A percentile compares a stretch with the other conserved stretches of the same genome.
These are phyloP conservation scores for Chalciporus chontae DNA, from an alignment of 768 basidiomycete species.

Conservation along the genomic window DNA sequence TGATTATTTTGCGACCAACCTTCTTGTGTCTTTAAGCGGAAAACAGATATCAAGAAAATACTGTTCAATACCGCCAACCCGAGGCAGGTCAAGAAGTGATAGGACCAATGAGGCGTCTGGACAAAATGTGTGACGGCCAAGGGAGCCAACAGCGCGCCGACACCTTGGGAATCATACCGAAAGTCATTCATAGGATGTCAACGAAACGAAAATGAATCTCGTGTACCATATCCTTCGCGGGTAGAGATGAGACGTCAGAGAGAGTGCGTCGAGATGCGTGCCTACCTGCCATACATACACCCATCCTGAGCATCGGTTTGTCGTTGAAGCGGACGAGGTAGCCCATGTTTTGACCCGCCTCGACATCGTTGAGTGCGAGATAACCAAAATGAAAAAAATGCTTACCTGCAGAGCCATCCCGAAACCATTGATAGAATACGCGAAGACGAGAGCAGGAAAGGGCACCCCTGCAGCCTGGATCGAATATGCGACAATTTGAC, in stretches of 20 bases:
- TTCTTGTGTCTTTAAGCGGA: constrained; percentile 66
- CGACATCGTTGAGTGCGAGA: too few species aligned
- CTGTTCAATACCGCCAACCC: constrained; percentile 61
- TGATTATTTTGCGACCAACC: constrained; percentile 35
- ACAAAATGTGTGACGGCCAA: constrained; percentile 81
- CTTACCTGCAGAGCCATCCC: constrained; percentile 41
- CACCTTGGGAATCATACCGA: constrained; percentile 49
- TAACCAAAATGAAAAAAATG: background rate
- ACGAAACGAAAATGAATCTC: too few species aligned
- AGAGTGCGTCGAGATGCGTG: too few species aligned
- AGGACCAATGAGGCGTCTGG: constrained; percentile 62
- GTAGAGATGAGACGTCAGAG: too few species aligned
- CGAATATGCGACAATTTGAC: constrained; percentile 19
- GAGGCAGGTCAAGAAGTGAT: constrained; percentile 71
- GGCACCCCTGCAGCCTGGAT: constrained; percentile 34
- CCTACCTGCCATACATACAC: constrained; percentile 43
- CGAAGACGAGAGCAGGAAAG: constrained; percentile 38
- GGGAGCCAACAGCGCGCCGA: constrained; percentile 65
- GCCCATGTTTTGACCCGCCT: constrained; percentile 44
- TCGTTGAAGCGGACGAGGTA: constrained; percentile 37
- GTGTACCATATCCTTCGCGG: too few species aligned
- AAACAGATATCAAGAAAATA: constrained; percentile 49
- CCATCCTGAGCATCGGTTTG: constrained; percentile 35
- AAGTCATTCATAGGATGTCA: too few species aligned
- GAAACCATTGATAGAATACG: constrained; percentile 36